phyloP scores from a whole-genome alignment of 208 protist species.

The Trypanosoma cruzi region DNA sequence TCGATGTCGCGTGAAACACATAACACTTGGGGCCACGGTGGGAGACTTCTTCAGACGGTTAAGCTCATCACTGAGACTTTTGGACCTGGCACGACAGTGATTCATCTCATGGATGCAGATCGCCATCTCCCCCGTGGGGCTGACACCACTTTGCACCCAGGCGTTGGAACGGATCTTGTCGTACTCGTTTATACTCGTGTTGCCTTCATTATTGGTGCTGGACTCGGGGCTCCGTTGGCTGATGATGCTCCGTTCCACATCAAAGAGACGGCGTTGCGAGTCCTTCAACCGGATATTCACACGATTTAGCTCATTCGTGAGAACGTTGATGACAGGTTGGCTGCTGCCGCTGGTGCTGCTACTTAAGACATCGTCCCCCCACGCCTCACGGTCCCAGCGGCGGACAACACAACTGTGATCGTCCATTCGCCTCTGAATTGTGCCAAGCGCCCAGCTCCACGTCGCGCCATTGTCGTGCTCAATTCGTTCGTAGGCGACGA shows the following conservation, averaged over 20 bases:
- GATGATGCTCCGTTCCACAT: slow-evolving; percentile 4
- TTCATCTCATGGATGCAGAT: slow-evolving; percentile 17
- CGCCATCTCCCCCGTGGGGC: slow-evolving; percentile 8
- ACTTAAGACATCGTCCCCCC: not conserved
- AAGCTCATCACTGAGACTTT: slow-evolving; percentile 17
- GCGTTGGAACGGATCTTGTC: not conserved
- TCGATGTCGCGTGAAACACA: slow-evolving; percentile 3
- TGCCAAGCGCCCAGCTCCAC: slow-evolving; percentile 27
- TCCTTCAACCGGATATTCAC: slow-evolving; percentile 3
- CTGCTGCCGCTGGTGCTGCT: not conserved
- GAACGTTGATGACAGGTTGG: not conserved
- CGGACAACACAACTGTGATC: slow-evolving; percentile 14
- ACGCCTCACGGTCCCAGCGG: slow-evolving; percentile 16
- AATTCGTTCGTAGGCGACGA: slow-evolving; percentile 28
- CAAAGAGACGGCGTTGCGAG: slow-evolving; percentile 9
- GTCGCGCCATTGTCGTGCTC: not conserved
- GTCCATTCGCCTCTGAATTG: slow-evolving; percentile 2
- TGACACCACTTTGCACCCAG: not conserved
- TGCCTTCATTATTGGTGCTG: not conserved
- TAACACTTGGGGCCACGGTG: not conserved
- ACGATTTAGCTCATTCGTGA: slow-evolving; percentile 6
- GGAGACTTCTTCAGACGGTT: slow-evolving; percentile 3
- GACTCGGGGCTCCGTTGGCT: not conserved
- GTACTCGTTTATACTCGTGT: not conserved
- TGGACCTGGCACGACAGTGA: slow-evolving; percentile 12